phyloP scores from a whole-genome alignment of 164 flowering plant genomes.

The Nymphaea thermarum region DNA sequence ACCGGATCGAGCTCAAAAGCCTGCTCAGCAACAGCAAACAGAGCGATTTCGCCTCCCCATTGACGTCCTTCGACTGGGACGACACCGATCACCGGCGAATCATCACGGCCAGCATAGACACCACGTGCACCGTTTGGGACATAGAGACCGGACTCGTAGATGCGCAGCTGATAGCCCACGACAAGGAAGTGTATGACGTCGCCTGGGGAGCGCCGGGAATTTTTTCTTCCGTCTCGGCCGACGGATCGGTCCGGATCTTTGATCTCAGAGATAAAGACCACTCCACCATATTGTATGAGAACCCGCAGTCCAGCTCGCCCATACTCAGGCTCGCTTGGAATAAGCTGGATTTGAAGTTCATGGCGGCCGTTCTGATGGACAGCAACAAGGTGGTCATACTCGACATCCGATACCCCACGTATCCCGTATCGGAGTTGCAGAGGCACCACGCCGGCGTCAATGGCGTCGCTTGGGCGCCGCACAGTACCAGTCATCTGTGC shows the following conservation, averaged over 20 bases:
- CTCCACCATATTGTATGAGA: constrained; percentile 90
- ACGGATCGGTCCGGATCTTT: constrained; percentile 86
- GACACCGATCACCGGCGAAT: constrained; percentile 39
- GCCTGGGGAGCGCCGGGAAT: constrained; percentile 95
- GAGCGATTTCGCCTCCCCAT: constrained; percentile 50
- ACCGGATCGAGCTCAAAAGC: constrained; percentile 21
- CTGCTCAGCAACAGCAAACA: constrained; percentile 46
- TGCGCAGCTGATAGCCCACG: constrained; percentile 91
- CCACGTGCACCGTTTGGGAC: constrained; percentile 95
- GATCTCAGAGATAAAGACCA: constrained; percentile 91
- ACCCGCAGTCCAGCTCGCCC: constrained; percentile 74
- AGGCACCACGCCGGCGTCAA: constrained; percentile 67
- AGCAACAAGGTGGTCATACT: constrained; percentile 62
- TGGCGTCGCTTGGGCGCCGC: constrained; percentile 88
- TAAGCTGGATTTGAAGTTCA: constrained; percentile 55
- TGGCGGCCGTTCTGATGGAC: constrained; percentile 82
- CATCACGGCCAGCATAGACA: constrained; percentile 89
- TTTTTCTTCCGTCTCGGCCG: constrained; percentile 91
- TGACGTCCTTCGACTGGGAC: constrained; percentile 66
- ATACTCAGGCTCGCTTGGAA: constrained; percentile 85
- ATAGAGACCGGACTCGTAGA: constrained; percentile 63
- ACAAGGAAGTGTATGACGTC: constrained; percentile 93
- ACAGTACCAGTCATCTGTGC: constrained; percentile 55
- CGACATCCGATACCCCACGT: constrained; percentile 63
- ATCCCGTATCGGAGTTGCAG: constrained; percentile 80